Evolutionary conservation across 2,329 filamentous ascomycete genomes (phyloP), one percentile per base, ranked within the genome.

Genomic region (Penicillium expansum): DNA sequence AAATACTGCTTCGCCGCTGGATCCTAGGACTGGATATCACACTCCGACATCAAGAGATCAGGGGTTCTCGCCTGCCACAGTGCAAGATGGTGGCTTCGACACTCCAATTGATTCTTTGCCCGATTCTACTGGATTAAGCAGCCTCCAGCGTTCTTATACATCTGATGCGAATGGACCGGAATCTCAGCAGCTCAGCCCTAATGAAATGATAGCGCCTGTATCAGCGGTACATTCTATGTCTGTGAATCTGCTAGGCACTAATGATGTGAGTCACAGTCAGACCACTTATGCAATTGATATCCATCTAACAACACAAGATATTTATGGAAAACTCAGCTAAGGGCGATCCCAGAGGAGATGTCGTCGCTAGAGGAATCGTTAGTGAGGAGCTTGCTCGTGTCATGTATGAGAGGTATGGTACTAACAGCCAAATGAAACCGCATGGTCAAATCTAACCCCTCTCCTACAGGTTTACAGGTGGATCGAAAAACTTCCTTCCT

Each of bases 171-270:
- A 64, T 59, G 65, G 67, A 4, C 64, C 65, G 1, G 70, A 73
- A 11, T 67, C 67, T 9, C 71, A 73, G 48, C 70, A 73, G 16
- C 58, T 73, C 13, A 73, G 66, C 27, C 69, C 71, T 1, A 70
- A 71, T 52, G 71, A 73, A 48, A 72, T 73, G 71, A 72, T 73
- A 38, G 71, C 71, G 5, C 71, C 71, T 1, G 67, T 64, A 2
- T 73, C 71, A 10, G 69, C 66, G 2, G 66, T 72, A 54, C 71
- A 73, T 55, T 72, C 71, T 1, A 72, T 73, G 71, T 73, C 71
- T 10, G 69, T 73, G 22, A 73, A 72, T 39, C 56, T 73, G 14
- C 49, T 69, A 1, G 71, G 63, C 10, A 65, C 65, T 9, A 67
- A 69, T 41, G 62, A 67, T 55, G 68, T 71, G 30, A 62, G 68